Percentiles rank a stretch among this genome's conserved stretches.
These are phyloP conservation scores for Neofusicoccum sp. DNA, from an alignment of 2,329 filamentous ascomycete genomes.

Conservation along the genomic window DNA sequence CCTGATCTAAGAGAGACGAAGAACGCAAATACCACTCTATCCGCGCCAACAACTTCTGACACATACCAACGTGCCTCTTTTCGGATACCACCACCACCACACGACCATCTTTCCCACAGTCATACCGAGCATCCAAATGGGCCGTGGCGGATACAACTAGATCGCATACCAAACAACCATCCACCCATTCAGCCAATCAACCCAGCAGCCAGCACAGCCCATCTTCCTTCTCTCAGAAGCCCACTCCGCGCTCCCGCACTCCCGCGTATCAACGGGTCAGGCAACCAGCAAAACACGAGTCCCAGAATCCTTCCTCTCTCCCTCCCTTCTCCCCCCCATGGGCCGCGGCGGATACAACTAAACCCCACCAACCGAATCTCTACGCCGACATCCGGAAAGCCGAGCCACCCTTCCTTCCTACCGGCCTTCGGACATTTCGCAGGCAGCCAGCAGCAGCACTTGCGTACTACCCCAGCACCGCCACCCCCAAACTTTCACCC, in stretches of 20 bases:
- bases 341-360: conserved; percentile 27
- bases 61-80: conserved; percentile 8
- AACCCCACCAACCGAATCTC: neutral
- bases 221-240: neutral
- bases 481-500: neutral
- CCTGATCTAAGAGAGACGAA: neutral
- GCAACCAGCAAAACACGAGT: too few relatives aligned
- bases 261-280: too few relatives aligned
- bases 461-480: neutral
- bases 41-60: neutral
- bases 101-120: conserved; percentile 4
- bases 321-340: neutral
- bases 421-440: too few relatives aligned
- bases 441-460: neutral
- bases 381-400: too few relatives aligned
- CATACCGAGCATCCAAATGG: conserved; percentile 25
- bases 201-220: conserved; percentile 8
- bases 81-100: conserved; percentile 1
- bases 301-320: too few relatives aligned
- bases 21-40: neutral
- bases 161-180: neutral
- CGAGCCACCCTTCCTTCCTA: too few relatives aligned
- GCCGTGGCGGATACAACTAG: conserved; percentile 36
- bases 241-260: neutral
- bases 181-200: neutral